Percentiles rank a stretch among this genome's conserved stretches.
phyloP scores from a whole-genome alignment of 768 basidiomycete genomes.

The Brasilioporus rufonigricans region DNA sequence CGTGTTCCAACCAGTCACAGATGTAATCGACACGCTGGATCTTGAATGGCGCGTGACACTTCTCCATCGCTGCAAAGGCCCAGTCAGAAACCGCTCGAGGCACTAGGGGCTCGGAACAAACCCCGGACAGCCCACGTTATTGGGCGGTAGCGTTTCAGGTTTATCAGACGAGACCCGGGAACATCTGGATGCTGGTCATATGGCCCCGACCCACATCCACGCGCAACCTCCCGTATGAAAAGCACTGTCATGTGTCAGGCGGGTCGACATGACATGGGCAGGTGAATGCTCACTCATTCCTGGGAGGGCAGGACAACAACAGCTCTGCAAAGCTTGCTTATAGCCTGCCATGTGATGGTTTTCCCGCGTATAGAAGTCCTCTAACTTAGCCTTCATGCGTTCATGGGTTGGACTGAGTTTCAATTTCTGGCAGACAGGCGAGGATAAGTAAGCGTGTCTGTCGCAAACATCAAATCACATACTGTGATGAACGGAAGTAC shows the following conservation, averaged over 20 bases:
- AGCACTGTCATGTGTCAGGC: constrained; percentile 24
- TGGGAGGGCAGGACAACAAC: constrained; percentile 30
- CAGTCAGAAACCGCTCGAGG: not conserved
- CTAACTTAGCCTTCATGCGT: constrained; percentile 15
- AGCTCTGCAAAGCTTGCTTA: constrained; percentile 29
- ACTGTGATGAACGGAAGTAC: constrained; percentile 34
- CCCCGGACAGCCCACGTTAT: constrained; percentile 42
- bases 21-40: constrained; percentile 35
- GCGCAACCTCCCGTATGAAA: constrained; percentile 32
- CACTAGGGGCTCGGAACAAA: constrained; percentile 16
- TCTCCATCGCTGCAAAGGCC: constrained; percentile 42
- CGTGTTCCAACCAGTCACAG: constrained; percentile 40
- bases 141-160: constrained; percentile 38
- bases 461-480: not conserved
- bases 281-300: constrained; percentile 27
- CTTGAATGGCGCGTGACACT: constrained; percentile 43
- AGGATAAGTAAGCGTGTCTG: not conserved
- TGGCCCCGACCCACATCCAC: constrained; percentile 32
- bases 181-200: constrained; percentile 25
- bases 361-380: constrained; percentile 24
- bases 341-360: constrained; percentile 30
- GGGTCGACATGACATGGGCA: not conserved
- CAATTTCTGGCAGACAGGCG: constrained; percentile 16
- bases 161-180: constrained; percentile 34
- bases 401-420: constrained; percentile 26